phyloP scores from a whole-genome alignment of 345 rosid genomes.

The Aethionema arabicum region DNA sequence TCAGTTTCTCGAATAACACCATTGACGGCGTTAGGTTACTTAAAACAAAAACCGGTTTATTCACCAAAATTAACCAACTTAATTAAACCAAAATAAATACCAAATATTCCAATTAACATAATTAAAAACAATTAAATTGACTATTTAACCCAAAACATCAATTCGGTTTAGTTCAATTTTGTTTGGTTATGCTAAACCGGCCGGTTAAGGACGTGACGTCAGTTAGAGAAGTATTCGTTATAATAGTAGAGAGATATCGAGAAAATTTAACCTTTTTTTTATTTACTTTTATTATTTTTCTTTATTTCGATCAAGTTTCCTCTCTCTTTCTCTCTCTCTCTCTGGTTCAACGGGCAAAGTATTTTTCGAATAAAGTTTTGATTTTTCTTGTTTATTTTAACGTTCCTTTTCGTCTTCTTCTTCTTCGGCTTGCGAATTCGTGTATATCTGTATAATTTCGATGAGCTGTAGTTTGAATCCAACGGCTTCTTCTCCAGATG shows the following conservation, averaged over 20 bases:
- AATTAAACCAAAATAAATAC: neutral
- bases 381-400: slow-evolving; percentile 24
- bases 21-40: slow-evolving; percentile 27
- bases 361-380: slow-evolving; percentile 55
- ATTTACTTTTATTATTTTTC: slow-evolving; percentile 12
- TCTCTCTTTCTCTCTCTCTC: slow-evolving; percentile 40
- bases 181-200: slow-evolving; percentile 18
- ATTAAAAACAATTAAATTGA: too few species aligned
- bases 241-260: slow-evolving; percentile 15
- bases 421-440: slow-evolving; percentile 21
- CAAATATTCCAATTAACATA: neutral
- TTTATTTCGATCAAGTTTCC: slow-evolving; percentile 36
- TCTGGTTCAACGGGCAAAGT: slow-evolving; percentile 83
- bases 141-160: neutral
- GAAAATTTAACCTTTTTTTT: slow-evolving; percentile 9
- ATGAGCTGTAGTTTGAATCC: slow-evolving; percentile 60
- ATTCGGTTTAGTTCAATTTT: slow-evolving; percentile 4
- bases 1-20: slow-evolving; percentile 2
- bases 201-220: slow-evolving; percentile 48
- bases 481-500: slow-evolving; percentile 46
- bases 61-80: neutral
- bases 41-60: neutral
- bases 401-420: slow-evolving; percentile 29
- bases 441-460: slow-evolving; percentile 20
- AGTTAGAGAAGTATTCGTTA: slow-evolving; percentile 64